Conservation (phyloP, 768 basidiomycete genomes). For the Lyophyllum semitale region DNA sequence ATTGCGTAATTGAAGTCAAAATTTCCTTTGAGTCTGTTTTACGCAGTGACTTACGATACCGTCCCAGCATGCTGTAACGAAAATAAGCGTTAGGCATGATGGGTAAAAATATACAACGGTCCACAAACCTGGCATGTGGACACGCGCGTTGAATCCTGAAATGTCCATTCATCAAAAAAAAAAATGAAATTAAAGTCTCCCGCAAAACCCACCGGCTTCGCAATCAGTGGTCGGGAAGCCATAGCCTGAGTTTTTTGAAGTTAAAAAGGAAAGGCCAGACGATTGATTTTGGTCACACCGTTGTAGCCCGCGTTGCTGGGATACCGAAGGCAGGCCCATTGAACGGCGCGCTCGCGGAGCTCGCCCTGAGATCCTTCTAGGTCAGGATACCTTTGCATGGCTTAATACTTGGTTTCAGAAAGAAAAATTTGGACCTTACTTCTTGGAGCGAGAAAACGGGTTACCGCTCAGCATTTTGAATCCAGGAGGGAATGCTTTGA, state of each 20-base stretch:
- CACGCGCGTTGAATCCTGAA: conserved; percentile 36
- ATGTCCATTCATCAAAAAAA: not conserved
- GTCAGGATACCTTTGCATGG: conserved; percentile 24
- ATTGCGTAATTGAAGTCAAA: not conserved
- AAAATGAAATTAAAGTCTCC: not conserved
- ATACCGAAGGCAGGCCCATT: conserved; percentile 43
- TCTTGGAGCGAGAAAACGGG: conserved; percentile 35
- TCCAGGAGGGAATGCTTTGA: conserved; percentile 44
- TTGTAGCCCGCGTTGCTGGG: conserved; percentile 30
- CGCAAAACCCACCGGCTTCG: conserved; percentile 26
- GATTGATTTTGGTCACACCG: conserved; percentile 14
- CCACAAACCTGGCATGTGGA: conserved; percentile 33
- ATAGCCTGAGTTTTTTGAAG: conserved; percentile 18
- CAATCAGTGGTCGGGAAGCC: conserved; percentile 47
- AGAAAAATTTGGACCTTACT: conserved; percentile 19
- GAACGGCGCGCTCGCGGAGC: conserved; percentile 38
- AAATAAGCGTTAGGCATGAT: not conserved
- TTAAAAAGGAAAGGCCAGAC: not conserved
- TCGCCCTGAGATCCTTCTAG: conserved; percentile 40
- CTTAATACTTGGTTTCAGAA: not conserved
- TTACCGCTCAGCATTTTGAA: conserved; percentile 46
- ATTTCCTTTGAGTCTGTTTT: not conserved
- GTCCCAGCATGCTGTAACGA: conserved; percentile 38
- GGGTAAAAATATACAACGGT: not conserved
- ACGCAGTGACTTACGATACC: conserved; percentile 29